phyloP scores from a whole-genome alignment of 805 yeast genomes.

The Jamesozyma jinghongensis region DNA sequence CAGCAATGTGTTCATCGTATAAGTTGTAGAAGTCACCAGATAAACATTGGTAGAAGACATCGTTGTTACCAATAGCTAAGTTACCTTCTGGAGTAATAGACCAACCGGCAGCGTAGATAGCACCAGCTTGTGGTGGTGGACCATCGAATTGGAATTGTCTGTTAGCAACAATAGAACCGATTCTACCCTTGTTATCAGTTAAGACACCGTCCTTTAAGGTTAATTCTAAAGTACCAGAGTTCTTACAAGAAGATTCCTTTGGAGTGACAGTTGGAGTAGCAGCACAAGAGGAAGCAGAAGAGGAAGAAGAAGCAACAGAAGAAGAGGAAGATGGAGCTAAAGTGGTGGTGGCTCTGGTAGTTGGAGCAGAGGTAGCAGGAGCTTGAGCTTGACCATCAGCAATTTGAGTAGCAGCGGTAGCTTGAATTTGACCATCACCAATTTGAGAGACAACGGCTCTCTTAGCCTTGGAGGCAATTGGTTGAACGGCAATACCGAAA shows the following conservation, averaged over 20 bases:
- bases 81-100: constrained; percentile 44
- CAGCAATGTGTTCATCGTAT: constrained; percentile 46
- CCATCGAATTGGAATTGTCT: constrained; percentile 73
- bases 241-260: constrained; percentile 20
- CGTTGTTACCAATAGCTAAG: constrained; percentile 50
- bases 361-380: constrained; percentile 18
- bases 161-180: constrained; percentile 66
- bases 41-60: constrained; percentile 54
- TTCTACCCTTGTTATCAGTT: constrained; percentile 48
- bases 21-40: constrained; percentile 62
- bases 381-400: constrained; percentile 24
- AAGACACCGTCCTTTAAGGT: constrained; percentile 42
- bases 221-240: constrained; percentile 39
- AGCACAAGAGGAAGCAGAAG: constrained; percentile 16
- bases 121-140: constrained; percentile 69
- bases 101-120: constrained; percentile 58
- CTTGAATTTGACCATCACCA: constrained; percentile 48
- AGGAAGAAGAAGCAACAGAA: constrained; percentile 11
- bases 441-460: constrained; percentile 45
- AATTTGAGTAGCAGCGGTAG: constrained; percentile 24
- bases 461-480: constrained; percentile 33
- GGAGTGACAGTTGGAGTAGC: constrained; percentile 25
- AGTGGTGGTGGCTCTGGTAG: constrained; percentile 26
- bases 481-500: constrained; percentile 63
- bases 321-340: constrained; percentile 2